These are phyloP conservation scores for Alternaria conjuncta DNA, from an alignment of 2,329 filamentous ascomycete genomes.

Conservation along the genomic window DNA sequence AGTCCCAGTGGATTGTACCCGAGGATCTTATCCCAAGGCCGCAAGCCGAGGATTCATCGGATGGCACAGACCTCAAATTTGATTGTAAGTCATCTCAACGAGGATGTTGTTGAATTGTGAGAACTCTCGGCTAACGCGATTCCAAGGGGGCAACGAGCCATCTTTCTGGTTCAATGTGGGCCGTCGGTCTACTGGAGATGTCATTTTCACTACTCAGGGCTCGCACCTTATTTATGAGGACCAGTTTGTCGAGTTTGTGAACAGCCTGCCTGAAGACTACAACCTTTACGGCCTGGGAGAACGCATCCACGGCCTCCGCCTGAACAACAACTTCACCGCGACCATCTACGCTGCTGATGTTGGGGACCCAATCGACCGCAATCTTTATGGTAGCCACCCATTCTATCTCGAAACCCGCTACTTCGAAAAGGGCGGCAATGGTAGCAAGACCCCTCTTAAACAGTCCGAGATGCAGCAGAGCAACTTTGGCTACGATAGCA, in stretches of 20 bases:
- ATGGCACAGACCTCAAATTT: conserved; percentile 58
- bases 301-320: conserved; percentile 71
- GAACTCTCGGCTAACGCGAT: background rate
- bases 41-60: conserved; percentile 46
- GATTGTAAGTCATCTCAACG: conserved; percentile 30
- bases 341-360: conserved; percentile 73
- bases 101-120: background rate
- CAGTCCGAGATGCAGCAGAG: conserved; percentile 55
- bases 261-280: conserved; percentile 70
- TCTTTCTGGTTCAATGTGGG: conserved; percentile 64
- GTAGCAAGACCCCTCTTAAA: conserved; percentile 60
- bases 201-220: conserved; percentile 71
- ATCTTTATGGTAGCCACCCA: conserved; percentile 78
- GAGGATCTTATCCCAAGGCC: conserved; percentile 68
- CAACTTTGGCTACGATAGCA: conserved; percentile 12
- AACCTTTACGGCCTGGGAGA: conserved; percentile 80
- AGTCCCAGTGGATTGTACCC: conserved; percentile 71
- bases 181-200: conserved; percentile 66
- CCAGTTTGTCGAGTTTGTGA: conserved; percentile 78
- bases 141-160: conserved; percentile 61
- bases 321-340: conserved; percentile 76
- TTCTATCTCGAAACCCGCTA: conserved; percentile 83
- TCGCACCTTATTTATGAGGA: conserved; percentile 74
- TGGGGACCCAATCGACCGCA: conserved; percentile 68
- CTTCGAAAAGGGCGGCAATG: conserved; percentile 62